Evolutionary conservation across 2,329 filamentous ascomycete genomes (phyloP).

Genomic region (Monosporascus sp.): DNA sequence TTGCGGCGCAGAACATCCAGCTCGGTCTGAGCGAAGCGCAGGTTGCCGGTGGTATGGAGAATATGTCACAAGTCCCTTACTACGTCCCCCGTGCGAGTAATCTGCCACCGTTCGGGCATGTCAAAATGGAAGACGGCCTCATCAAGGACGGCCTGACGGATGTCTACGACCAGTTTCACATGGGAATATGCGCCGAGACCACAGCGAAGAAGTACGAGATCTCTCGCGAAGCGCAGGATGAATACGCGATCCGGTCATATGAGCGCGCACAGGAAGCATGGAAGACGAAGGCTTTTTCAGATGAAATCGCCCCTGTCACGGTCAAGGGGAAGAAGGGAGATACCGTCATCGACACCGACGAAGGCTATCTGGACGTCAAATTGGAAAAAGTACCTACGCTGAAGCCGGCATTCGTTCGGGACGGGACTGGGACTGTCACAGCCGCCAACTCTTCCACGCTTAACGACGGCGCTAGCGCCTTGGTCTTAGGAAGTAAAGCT

Average conservation of each 20-base stretch:
- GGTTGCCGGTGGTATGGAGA: slow-evolving; percentile 95
- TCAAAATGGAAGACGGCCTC: slow-evolving; percentile 84
- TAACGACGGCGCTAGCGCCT: slow-evolving; percentile 88
- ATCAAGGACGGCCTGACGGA: slow-evolving; percentile 95
- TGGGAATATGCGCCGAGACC: slow-evolving; percentile 95
- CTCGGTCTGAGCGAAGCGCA: slow-evolving; percentile 83
- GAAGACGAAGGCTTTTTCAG: slow-evolving; percentile 74
- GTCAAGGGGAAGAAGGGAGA: slow-evolving; percentile 82
- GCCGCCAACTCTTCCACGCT: slow-evolving; percentile 91
- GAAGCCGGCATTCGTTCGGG: slow-evolving; percentile 85
- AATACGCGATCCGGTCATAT: slow-evolving; percentile 86
- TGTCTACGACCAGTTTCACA: slow-evolving; percentile 94
- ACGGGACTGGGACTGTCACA: slow-evolving; percentile 84
- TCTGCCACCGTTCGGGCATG: slow-evolving; percentile 78
- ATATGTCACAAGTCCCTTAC: slow-evolving; percentile 91
- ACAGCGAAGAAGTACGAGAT: slow-evolving; percentile 84
- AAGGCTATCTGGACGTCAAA: slow-evolving; percentile 84
- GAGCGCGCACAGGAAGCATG: slow-evolving; percentile 86
- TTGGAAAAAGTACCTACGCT: slow-evolving; percentile 78
- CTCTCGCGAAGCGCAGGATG: slow-evolving; percentile 80
- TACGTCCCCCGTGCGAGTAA: slow-evolving; percentile 80
- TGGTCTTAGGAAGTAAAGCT: slow-evolving; percentile 77
- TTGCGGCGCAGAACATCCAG: slow-evolving; percentile 93
- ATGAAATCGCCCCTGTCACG: slow-evolving; percentile 85
- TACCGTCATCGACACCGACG: slow-evolving; percentile 71